These are phyloP conservation scores for sorghum (Sorghum bicolor) DNA, from an alignment of 176 grass and related monocot species.

Conservation along the genomic window DNA sequence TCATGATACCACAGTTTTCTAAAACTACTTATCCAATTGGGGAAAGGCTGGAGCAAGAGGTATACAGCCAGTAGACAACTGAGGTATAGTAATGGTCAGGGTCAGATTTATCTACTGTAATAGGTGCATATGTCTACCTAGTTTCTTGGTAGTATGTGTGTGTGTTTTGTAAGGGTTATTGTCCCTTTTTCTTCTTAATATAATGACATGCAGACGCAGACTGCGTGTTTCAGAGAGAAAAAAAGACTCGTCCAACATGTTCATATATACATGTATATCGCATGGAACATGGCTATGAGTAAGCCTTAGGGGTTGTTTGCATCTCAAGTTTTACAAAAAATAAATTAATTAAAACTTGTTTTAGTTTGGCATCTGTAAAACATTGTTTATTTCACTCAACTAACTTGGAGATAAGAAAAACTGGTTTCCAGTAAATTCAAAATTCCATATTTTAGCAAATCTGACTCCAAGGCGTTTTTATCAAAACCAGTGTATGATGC, in stretches of 20 bases:
- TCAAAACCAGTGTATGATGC: background rate
- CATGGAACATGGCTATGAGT: background rate
- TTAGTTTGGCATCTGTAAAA: background rate
- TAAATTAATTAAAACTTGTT: background rate
- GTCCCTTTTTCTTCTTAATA: too few species aligned
- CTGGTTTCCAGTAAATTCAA: background rate
- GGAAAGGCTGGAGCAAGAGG: too few species aligned
- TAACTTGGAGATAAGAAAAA: background rate
- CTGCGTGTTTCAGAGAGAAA: too few species aligned
- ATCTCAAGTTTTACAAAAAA: background rate
- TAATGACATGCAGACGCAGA: too few species aligned
- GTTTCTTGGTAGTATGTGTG: too few species aligned
- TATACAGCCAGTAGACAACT: too few species aligned
- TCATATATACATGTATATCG: background rate
- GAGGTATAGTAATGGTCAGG: too few species aligned
- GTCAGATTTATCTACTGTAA: too few species aligned
- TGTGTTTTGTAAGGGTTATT: too few species aligned
- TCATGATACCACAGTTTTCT: background rate
- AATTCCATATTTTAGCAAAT: background rate
- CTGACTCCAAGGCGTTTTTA: background rate
- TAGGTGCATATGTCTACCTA: too few species aligned
- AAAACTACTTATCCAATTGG: background rate
- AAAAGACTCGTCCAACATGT: background rate
- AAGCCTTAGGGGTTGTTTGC: background rate
- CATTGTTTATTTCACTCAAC: background rate